Evolutionary conservation across 495 filamentous ascomycete genomes (phyloP).

Genomic region (Annulohypoxylon nitens): DNA sequence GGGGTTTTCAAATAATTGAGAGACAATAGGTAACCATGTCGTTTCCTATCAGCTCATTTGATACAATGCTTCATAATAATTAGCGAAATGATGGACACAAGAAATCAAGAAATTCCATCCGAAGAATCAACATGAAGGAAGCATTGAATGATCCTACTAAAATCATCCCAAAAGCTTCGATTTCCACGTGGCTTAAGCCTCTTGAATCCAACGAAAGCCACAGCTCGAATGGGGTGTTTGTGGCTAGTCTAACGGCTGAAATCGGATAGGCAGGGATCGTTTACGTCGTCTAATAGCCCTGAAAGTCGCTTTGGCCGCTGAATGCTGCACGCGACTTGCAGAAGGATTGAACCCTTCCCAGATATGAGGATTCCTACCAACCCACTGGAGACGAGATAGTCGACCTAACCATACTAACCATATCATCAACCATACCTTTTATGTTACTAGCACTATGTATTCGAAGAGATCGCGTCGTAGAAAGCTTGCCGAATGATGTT

Average conservation of each 20-base stretch:
- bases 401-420: background rate
- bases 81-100: background rate
- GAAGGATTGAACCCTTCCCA: conserved; percentile 18
- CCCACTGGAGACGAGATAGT: background rate
- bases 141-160: background rate
- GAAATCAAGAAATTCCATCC: no score
- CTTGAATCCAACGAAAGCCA: conserved; percentile 6
- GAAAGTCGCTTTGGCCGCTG: background rate
- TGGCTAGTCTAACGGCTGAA: conserved; percentile 12
- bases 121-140: background rate
- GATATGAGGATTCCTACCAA: background rate
- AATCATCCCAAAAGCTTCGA: background rate
- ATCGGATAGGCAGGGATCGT: conserved; percentile 1
- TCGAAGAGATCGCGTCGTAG: background rate
- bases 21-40: background rate
- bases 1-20: background rate
- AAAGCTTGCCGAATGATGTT: background rate
- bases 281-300: background rate
- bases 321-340: conserved; percentile 11
- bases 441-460: background rate
- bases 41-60: background rate
- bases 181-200: conserved; percentile 14
- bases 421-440: background rate
- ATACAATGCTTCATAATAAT: background rate
- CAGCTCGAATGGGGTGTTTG: conserved; percentile 3